Evolutionary conservation across 139 green algal genomes (phyloP), one percentile per base, ranked within the genome.

Genomic region (Asterochloris sp.): DNA sequence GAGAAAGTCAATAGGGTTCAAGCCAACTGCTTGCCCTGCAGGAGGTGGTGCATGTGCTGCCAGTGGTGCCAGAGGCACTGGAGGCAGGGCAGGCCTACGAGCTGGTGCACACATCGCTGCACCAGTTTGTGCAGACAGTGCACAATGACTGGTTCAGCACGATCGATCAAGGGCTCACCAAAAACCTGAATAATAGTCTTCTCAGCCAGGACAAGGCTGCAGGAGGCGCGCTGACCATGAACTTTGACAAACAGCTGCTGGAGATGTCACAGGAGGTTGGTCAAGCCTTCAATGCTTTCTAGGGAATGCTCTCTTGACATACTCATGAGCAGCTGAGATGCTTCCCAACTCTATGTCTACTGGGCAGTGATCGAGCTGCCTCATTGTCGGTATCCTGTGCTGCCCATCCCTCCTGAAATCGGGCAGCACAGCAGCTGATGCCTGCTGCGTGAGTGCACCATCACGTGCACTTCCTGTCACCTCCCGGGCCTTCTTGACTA

Each of bases 131-230:
- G 54, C 84, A 90, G 74, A 91, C 92, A 77, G 89, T 89, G 23
- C 94, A 98, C 87, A 87, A 86, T 26, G 89, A 96, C 79, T 98
- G 95, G 95, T 95, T 91, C 85, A 68, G 83, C 47, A 91, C 73
- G 69, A 88, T 96, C 8, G 87, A 94, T 27, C n/a, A 76, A 21
- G 84, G 69, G 69, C 89, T 96, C 54, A 78, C 74, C 12, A 87
- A 88, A 67, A 88, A 90, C 87, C 91, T 97, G 73, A 85, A 93
- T 71, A 81, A 85, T 73, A 92, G 82, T 71, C 90, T 98, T 73
- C 85, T 96, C n/a, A 27, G 84, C 47, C 87, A 91, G 75, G 91
- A 96, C 84, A 92, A 91, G 75, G 79, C 80, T 9, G 69, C 88
- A 88, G 90, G 88, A 63, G 92, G 93, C 38, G 81, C 95, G 29